phyloP scores from a whole-genome alignment of 208 protist genomes.

The Crithidia sp. region DNA sequence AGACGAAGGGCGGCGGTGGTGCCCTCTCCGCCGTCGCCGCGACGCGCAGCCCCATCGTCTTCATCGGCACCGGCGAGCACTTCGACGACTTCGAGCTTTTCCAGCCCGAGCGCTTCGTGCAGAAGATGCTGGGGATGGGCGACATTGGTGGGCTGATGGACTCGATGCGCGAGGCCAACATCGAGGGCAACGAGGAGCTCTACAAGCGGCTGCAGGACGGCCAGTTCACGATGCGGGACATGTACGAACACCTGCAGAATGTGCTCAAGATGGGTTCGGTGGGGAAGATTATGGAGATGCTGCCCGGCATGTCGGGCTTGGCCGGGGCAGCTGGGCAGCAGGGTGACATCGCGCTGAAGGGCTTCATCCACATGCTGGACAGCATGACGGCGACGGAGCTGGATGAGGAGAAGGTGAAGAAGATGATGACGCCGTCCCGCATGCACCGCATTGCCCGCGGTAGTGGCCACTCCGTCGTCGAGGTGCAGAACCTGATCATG shows the following conservation, averaged over 20 bases:
- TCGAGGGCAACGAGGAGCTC: conserved; percentile 84
- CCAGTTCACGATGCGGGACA: conserved; percentile 95
- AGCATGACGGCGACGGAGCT: conserved; percentile 95
- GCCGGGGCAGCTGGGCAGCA: conserved; percentile 64
- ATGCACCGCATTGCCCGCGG: conserved; percentile 88
- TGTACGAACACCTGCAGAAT: conserved; percentile 97
- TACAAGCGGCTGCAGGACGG: conserved; percentile 93
- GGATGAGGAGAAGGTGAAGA: conserved; percentile 90
- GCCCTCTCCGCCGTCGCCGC: conserved; percentile 97
- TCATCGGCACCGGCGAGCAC: conserved; percentile 99
- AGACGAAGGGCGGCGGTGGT: conserved; percentile 99
- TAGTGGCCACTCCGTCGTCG: conserved; percentile 72
- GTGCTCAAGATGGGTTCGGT: conserved; percentile 95
- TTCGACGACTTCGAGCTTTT: conserved; percentile 97
- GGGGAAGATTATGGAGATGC: conserved; percentile 94
- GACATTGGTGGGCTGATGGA: conserved; percentile 95
- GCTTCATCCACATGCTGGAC: conserved; percentile 97
- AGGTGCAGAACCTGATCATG: conserved; percentile 84
- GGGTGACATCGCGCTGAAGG: conserved; percentile 80
- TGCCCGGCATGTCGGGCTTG: conserved; percentile 89
- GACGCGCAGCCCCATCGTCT: conserved; percentile 98
- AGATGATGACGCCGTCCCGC: conserved; percentile 88
- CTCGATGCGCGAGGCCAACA: conserved; percentile 91
- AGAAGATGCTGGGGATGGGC: conserved; percentile 95
- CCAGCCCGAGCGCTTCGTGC: conserved; percentile 88